Percentiles rank a stretch among this genome's conserved stretches.
phyloP scores from a whole-genome alignment of 352 stramenopile genomes.

The Globisporangium sylvaticum region DNA sequence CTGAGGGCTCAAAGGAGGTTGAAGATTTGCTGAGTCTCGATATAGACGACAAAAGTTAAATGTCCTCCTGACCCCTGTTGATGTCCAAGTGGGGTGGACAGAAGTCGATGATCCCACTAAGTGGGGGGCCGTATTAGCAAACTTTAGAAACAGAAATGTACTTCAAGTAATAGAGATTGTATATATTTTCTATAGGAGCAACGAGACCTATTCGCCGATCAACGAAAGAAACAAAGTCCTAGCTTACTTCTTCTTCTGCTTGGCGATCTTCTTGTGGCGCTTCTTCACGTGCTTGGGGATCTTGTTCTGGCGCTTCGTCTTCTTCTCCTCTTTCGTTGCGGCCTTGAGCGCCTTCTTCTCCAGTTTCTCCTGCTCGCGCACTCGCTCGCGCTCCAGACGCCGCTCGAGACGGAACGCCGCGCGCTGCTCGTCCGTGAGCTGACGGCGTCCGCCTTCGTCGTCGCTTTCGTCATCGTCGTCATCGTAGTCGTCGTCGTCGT shows the following conservation, averaged over 20 bases:
- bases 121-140: too few species aligned
- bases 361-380: slow-evolving; percentile 49
- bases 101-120: too few species aligned
- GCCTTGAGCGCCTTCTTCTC: slow-evolving; percentile 95
- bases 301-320: slow-evolving; percentile 93
- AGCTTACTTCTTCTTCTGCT: slow-evolving; percentile 82
- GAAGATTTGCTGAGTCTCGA: too few species aligned
- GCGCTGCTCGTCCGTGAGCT: slow-evolving; percentile 80
- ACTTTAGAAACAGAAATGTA: too few species aligned
- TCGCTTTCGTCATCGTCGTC: slow-evolving; percentile 37
- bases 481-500: slow-evolving; percentile 12
- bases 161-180: too few species aligned
- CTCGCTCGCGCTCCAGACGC: slow-evolving; percentile 56
- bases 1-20: too few species aligned
- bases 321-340: slow-evolving; percentile 91
- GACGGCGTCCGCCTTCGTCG: slow-evolving; percentile 40
- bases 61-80: too few species aligned
- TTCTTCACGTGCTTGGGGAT: slow-evolving; percentile 99
- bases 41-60: too few species aligned
- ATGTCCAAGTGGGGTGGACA: too few species aligned
- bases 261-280: slow-evolving; percentile 93
- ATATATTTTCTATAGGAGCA: too few species aligned
- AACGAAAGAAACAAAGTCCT: too few species aligned
- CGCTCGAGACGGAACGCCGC: slow-evolving; percentile 84
- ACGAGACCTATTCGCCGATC: too few species aligned